Base-by-base conservation (phyloP, 331 rosid genomes). In the Stylosanthes scabra region DNA sequence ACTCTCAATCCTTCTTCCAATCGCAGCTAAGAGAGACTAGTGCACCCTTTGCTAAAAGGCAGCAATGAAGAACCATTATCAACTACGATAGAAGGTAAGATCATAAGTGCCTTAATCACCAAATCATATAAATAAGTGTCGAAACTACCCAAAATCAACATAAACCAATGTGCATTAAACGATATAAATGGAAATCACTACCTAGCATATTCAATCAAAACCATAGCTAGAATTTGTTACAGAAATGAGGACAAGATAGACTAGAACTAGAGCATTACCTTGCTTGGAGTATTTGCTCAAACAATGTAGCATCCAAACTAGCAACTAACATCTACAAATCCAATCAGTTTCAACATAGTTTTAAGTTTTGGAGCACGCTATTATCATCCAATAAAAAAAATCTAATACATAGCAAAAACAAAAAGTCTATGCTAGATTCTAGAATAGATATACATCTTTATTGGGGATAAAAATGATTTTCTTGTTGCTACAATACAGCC, bases 1-100 rank as follows among this genome's bases (percentile, higher is more conserved):
- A n/a, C n/a, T n/a, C n/a, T n/a, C n/a, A n/a, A n/a, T n/a, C n/a
- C n/a, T n/a, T n/a, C n/a, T n/a, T n/a, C n/a, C n/a, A n/a, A n/a
- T n/a, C n/a, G n/a, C n/a, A n/a, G n/a, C 45, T 50, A 13, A 51
- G 15, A 28, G 74, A 75, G 66, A 67, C 71, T 41, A 66, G 39
- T 51, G 44, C 42, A 51, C 44, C 64, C 56, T 69, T 12, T 12
- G 51, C 58, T 59, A 4, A 50, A 54, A 7, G 2, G 46, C 46
- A 42, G 14, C 15, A 37, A 54, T 20, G 27, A 7, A 39, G 7
- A 46, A 56, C 9, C 41, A 8, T 9, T 6, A 50, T 25, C 49
- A 39, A 11, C 40, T 62, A 11, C 13, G 29, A 4, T 42, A 61
- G 8, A 11, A 74, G 51, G n/a, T 27, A 7, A 56, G 42, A 45